Base-by-base conservation (phyloP, 352 stramenopile genomes). In the Globisporangium canariense region DNA sequence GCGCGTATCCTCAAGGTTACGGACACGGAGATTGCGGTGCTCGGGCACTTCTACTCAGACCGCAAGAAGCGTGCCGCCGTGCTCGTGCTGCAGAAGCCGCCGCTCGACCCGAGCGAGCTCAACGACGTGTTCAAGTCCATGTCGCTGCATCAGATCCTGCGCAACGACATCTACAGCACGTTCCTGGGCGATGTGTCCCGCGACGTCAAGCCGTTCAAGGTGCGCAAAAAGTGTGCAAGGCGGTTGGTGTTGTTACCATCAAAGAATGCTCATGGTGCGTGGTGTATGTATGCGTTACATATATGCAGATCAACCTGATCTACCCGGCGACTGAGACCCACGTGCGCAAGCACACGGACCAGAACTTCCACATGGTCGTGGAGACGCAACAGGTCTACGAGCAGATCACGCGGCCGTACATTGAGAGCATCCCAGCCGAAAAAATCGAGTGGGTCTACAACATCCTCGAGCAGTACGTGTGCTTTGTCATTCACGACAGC, bases 371-470 rank as follows among this genome's bases (percentile, higher is more conserved):
- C 77, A 85, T 96, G 65, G 77, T 93, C 36, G 74, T 83, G n/a
- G 88, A 96, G 71, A 94, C 88, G 20, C 79, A 83, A 49, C 71
- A 77, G 25, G 65, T 90, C n/a, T 96, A 96, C 73, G 70, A 89
- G 41, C 72, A 65, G 55, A 78, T 94, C 38, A 96, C 86, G 22
- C 70, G 72, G 63, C 78, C 82, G 50, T 93, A 78, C 66, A 96
- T 96, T 25, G 77, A 90, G 43, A 93, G 67, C 60, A 77, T 93
- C 58, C 88, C 85, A 0, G 46, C 55, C 28, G 81, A 89, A 46
- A 93, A 90, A 57, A 79, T 96, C 61, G 83, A 93, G 54, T 96
- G 88, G 88, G 78, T 96, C 50, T 93, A 93, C 77, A 96, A 96
- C 61, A 96, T 96, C 62, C 67, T 96, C 41, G 83, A 93, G 6